Base-by-base conservation (phyloP, 2,329 filamentous ascomycete species). In the Cytospora piceae region DNA sequence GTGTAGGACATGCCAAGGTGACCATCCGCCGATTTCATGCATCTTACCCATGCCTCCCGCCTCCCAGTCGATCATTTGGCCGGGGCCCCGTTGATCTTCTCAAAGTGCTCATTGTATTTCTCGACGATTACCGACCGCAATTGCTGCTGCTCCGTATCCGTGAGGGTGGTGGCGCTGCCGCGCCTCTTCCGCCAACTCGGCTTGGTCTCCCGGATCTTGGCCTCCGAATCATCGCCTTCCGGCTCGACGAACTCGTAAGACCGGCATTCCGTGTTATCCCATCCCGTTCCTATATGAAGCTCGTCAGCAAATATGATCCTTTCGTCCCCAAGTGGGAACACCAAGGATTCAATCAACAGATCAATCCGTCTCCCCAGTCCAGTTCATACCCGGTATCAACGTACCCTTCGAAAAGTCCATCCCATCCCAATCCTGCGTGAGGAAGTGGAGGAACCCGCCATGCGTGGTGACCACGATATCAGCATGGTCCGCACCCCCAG, bases 381-480 rank as follows among this genome's bases (percentile, higher is more conserved):
- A 15, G 14, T 37, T 14, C 34, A 11, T 46, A n/a, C 17, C 7
- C 2, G 42, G n/a, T 12, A 49, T 14, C 34, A 34, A 58, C 49
- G n/a, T 75, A 83, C 82, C 78, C 66, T 67, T 69, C 0, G 72
- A 71, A 4, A 80, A 71, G 71, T 77, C 74, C 29, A 85, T 83
- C 52, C 87, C 90, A 62, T 87, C 81, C 87, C 89, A 96, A 72
- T 96, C 93, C 70, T 93, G 86, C 0, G 92, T 95, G 69, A 97
- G 79, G 72, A 92, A 96, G 75, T 97, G 93, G 72, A 96, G 75
- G 71, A 94, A 91, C 0, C 90, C 91, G 1, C 93, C 93, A 72
- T 96, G 93, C 3, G 92, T 90, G 9, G 96, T 92, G 2, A 93
- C 82, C 0, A 90, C 87, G 32, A 96, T 85, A 71, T 94, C 85